Conservation (phyloP, 2,329 filamentous ascomycete genomes). For the Fusarium hostae region DNA sequence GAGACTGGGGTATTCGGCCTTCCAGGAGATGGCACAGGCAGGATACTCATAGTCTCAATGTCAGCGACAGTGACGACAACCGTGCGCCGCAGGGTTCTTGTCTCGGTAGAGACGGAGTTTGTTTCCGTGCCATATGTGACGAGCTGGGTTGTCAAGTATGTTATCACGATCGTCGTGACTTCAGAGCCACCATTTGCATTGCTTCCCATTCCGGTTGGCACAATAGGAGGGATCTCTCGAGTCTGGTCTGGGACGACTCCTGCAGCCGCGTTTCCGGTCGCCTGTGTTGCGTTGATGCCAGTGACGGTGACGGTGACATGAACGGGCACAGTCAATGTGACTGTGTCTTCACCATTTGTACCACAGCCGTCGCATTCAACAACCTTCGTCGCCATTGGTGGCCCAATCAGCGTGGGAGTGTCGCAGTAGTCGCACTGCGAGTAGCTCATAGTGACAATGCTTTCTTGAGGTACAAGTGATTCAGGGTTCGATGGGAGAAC, state of each 20-base stretch:
- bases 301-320: constrained; percentile 7
- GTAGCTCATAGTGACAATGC: constrained; percentile 47
- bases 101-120: constrained; percentile 15
- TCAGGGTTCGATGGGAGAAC: constrained; percentile 49
- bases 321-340: constrained; percentile 42
- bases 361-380: constrained; percentile 41
- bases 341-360: constrained; percentile 29
- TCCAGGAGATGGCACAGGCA: constrained; percentile 8
- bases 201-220: constrained; percentile 6
- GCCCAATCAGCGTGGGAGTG: constrained; percentile 21
- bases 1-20: neutral
- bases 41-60: constrained; percentile 10
- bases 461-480: constrained; percentile 47
- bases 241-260: neutral
- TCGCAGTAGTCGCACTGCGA: constrained; percentile 39
- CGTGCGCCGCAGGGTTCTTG: constrained; percentile 23
- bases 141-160: constrained; percentile 27
- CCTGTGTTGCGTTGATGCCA: neutral
- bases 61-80: constrained; percentile 21
- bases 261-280: constrained; percentile 1
- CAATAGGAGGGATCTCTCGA: constrained; percentile 4
- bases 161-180: constrained; percentile 26
- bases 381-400: constrained; percentile 40
- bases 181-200: neutral
- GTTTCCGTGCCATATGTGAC: constrained; percentile 18